Evolutionary conservation across 257 asterid species (phyloP).

Genomic region (Cinchona pubescens): DNA sequence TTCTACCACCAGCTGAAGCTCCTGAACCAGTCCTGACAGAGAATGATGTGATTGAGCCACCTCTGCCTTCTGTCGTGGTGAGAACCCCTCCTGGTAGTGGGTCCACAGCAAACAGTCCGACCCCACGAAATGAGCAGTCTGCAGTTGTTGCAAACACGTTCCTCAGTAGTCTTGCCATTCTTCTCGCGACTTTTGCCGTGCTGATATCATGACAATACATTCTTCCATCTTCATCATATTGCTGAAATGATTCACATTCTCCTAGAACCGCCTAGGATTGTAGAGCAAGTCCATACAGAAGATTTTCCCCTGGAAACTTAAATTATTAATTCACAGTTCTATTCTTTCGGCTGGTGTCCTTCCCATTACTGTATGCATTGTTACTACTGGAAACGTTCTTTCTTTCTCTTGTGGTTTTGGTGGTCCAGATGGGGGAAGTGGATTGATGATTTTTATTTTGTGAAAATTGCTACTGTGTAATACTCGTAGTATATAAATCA

Average conservation of each 20-base stretch:
- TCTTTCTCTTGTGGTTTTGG: not conserved
- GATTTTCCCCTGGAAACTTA: not conserved
- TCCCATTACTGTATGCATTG: not conserved
- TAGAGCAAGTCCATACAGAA: constrained; percentile 16
- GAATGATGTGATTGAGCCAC: constrained; percentile 54
- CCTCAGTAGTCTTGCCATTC: constrained; percentile 38
- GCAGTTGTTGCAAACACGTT: constrained; percentile 38
- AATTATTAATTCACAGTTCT: constrained; percentile 1
- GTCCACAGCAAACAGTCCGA: constrained; percentile 36
- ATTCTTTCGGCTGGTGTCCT: constrained; percentile 15
- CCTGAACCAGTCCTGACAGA: constrained; percentile 61
- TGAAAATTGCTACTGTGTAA: not conserved
- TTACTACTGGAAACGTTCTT: not conserved
- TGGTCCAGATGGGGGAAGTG: not conserved
- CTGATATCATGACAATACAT: constrained; percentile 16
- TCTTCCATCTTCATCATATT: not conserved
- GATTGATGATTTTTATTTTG: not conserved
- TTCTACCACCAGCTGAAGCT: constrained; percentile 68
- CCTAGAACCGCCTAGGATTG: constrained; percentile 8
- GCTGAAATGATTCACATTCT: constrained; percentile 1
- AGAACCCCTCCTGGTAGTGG: constrained; percentile 35
- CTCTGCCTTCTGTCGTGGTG: constrained; percentile 57
- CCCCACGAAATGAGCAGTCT: constrained; percentile 52
- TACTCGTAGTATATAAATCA: constrained; percentile 5
- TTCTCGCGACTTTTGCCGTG: constrained; percentile 40